These are phyloP conservation scores for Calamus simplicifolius DNA, from an alignment of 176 grass and related monocot genomes.

Conservation along the genomic window DNA sequence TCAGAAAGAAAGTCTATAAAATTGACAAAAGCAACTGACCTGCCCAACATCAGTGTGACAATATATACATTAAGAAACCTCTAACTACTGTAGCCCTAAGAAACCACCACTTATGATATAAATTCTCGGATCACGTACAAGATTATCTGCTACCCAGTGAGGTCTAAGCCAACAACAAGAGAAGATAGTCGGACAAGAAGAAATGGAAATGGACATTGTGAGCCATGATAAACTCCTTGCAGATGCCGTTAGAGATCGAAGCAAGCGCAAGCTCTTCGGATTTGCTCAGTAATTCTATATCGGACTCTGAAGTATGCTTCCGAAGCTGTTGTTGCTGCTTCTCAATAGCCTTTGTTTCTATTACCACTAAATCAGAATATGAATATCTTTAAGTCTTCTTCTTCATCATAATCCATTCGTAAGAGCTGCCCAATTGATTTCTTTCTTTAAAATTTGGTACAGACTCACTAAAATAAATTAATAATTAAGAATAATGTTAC, in stretches of 20 bases:
- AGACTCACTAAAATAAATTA: too few relatives aligned
- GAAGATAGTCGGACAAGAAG: conserved; percentile 3
- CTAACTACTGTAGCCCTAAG: too few relatives aligned
- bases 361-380: neutral
- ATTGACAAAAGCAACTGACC: too few relatives aligned
- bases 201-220: conserved; percentile 11
- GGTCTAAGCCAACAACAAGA: conserved; percentile 3
- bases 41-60: too few relatives aligned
- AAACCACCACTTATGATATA: too few relatives aligned
- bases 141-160: conserved; percentile 1
- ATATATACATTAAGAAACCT: too few relatives aligned
- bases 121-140: neutral
- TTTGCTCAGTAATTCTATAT: neutral
- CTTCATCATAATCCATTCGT: conserved; percentile 11
- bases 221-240: conserved; percentile 7
- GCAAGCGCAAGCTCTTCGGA: neutral
- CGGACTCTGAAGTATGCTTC: conserved; percentile 7
- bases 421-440: neutral
- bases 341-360: neutral
- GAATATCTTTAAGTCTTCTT: conserved; percentile 5
- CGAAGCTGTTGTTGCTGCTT: neutral
- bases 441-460: too few relatives aligned
- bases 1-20: too few relatives aligned
- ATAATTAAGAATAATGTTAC: too few relatives aligned
- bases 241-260: neutral